Conservation (phyloP, 225 moss, liverwort and hornwort genomes). For the Antitrichia curtipendula region DNA sequence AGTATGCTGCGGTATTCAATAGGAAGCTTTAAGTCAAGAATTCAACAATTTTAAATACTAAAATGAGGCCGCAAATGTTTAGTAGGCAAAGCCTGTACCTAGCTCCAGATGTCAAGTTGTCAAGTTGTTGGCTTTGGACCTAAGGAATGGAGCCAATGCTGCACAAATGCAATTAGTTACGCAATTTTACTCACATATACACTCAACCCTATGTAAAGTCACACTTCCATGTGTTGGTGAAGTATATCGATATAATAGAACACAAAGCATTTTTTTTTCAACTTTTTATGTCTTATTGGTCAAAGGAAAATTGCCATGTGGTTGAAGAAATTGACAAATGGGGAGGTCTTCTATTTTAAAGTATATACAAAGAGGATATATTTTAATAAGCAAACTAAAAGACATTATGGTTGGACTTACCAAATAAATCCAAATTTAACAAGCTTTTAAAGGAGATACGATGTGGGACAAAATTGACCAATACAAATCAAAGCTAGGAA, state of each 20-base stretch:
- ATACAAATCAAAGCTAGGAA: not conserved
- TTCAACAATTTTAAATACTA: not conserved
- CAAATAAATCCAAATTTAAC: not conserved
- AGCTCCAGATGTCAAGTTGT: not conserved
- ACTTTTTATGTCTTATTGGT: not conserved
- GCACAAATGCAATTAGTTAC: not conserved
- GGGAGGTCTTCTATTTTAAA: not conserved
- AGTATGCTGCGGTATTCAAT: not conserved
- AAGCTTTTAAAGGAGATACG: not conserved
- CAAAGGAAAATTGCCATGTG: not conserved
- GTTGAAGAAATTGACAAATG: not conserved
- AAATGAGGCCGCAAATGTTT: not conserved
- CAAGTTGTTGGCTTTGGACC: not conserved
- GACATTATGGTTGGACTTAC: not conserved
- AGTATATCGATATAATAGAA: not conserved
- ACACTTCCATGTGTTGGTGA: not conserved
- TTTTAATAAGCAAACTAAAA: not conserved
- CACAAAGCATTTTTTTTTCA: not conserved
- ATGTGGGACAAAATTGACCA: not conserved
- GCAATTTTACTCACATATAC: not conserved
- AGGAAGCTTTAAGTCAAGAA: not conserved
- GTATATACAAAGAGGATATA: not conserved
- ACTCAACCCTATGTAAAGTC: too few relatives aligned
- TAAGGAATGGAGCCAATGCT: not conserved
- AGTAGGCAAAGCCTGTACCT: not conserved